A percentile compares a stretch with the other conserved stretches of the same genome.
phyloP scores from a whole-genome alignment of 169 alveolate genomes.

The Plasmodium malariae region DNA sequence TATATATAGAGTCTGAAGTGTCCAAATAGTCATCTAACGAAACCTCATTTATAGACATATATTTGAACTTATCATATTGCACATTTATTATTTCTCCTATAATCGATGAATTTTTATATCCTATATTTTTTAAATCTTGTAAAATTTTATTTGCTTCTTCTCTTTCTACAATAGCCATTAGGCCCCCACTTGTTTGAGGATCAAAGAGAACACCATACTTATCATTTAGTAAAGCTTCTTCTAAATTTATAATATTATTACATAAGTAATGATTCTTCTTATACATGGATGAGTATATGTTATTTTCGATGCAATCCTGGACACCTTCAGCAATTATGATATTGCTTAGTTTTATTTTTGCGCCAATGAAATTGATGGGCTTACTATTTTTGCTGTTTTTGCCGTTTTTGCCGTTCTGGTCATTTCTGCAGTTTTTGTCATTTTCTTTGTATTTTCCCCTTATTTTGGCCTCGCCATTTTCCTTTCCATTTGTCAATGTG shows the following conservation, averaged over 20 bases:
- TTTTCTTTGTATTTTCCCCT: neutral
- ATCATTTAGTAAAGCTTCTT: conserved; percentile 41
- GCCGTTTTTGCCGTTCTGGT: too few species aligned
- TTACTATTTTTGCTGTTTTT: neutral
- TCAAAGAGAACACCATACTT: conserved; percentile 74
- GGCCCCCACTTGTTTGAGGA: conserved; percentile 78
- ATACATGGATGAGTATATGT: conserved; percentile 75
- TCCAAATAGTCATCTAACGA: conserved; percentile 53
- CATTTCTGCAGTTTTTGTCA: neutral
- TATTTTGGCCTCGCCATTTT: neutral
- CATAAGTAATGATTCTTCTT: conserved; percentile 76
- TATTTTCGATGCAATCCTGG: conserved; percentile 64
- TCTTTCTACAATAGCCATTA: conserved; percentile 71
- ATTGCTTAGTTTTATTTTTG: conserved; percentile 50
- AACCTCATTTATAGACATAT: conserved; percentile 25
- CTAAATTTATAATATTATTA: conserved; percentile 74
- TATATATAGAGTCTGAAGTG: conserved; percentile 45
- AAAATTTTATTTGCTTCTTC: conserved; percentile 37
- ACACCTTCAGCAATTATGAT: conserved; percentile 72
- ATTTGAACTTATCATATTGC: conserved; percentile 43
- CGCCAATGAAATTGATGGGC: conserved; percentile 48
- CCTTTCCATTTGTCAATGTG: too few species aligned
- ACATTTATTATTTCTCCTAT: conserved; percentile 77
- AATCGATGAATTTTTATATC: conserved; percentile 54
- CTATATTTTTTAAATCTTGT: conserved; percentile 60